Evolutionary conservation across 352 stramenopile genomes (phyloP), one percentile per base, ranked within the genome.

Genomic region (Pythium plurisporium): DNA sequence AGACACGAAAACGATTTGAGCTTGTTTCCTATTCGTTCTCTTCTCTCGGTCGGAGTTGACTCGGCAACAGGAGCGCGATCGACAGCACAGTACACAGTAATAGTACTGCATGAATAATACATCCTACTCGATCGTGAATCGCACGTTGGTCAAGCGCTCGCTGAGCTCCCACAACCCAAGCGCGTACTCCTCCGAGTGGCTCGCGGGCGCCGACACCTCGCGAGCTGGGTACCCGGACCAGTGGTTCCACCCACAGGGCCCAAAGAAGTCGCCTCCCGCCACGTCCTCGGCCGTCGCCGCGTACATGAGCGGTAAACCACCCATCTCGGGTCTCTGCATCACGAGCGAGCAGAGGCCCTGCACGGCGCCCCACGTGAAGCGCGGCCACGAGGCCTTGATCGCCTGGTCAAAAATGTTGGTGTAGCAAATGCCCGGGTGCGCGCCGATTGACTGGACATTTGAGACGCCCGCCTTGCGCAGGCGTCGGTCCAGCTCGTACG

Each of bases 301-400:
- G 33, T 67, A 72, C 38, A 76, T 36, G 23, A 53, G 69, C 2
- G 69, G 62, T 8, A 76, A 41, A 11, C 65, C 57, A 5, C 62
- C 69, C 20, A 56, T 59, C 9, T 57, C 55, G 0, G 65, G 23
- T 26, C 55, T 50, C 42, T 76, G 65, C 31, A 71, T 50, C 7
- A 59, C 20, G 17, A 59, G 30, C 6, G n/a, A 8, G 4, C 33
- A 44, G 23, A 48, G 17, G n/a, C n/a, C n/a, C n/a, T n/a, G n/a
- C n/a, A n/a, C n/a, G n/a, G n/a, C n/a, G n/a, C n/a, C n/a, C n/a
- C n/a, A n/a, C n/a, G n/a, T n/a, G 22, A 61, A 55, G 34, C 36
- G 47, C 17, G 52, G 59, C 12, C 53, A 55, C 2, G 50, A 17
- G 33, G 48, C 56, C 30, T 59, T 50, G 22, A 75, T 48, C 34